Percentiles rank a stretch among this genome's conserved stretches.
Conservation (phyloP, 2,329 filamentous ascomycete species). For the Dichotomopilus funicola region DNA sequence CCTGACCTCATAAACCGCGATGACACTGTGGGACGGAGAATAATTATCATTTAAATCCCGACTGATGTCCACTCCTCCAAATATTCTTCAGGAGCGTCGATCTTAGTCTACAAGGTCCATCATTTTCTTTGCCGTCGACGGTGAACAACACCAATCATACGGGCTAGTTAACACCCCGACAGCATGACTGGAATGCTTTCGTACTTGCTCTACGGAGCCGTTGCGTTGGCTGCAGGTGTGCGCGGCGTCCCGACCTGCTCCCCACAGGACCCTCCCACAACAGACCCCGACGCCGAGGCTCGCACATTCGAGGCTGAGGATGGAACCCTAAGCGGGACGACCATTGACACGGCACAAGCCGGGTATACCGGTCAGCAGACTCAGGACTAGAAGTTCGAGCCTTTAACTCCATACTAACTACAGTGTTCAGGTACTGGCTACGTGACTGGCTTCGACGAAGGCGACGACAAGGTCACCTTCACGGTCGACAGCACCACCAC, state of each 20-base stretch:
- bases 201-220: slow-evolving; percentile 5
- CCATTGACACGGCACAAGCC: slow-evolving; percentile 32
- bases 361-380: slow-evolving; percentile 28
- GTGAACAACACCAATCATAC: too few relatives aligned
- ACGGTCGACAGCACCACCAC: slow-evolving; percentile 30
- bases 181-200: slow-evolving; percentile 7
- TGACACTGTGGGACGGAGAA: neutral
- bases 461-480: slow-evolving; percentile 39
- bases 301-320: slow-evolving; percentile 34
- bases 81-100: too few relatives aligned
- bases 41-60: neutral
- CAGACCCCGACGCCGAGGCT: neutral
- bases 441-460: slow-evolving; percentile 39
- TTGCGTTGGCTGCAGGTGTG: neutral
- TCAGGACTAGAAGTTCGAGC: too few relatives aligned
- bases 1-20: too few relatives aligned
- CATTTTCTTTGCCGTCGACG: too few relatives aligned
- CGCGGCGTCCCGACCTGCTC: neutral
- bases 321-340: slow-evolving; percentile 35
- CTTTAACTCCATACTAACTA: neutral
- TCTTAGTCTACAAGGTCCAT: too few relatives aligned
- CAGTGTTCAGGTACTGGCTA: slow-evolving; percentile 36
- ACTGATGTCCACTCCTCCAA: too few relatives aligned
- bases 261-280: neutral
- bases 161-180: too few relatives aligned